Conservation (phyloP, 345 rosid species). For the Salix koriyanagi region DNA sequence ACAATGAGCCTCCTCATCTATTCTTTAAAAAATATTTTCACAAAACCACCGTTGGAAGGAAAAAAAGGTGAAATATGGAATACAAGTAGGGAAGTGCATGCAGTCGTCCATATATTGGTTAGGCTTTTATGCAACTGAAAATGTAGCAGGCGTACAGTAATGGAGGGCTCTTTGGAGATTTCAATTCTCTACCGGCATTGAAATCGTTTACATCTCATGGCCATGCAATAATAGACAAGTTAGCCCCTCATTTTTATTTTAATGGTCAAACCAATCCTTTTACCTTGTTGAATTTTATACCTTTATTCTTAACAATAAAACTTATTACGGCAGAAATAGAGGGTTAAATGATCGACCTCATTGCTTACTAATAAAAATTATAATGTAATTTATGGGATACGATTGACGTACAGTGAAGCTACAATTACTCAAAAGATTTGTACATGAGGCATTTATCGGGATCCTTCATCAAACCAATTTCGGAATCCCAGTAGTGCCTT, state of each 20-base stretch:
- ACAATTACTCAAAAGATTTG: neutral
- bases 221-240: too few species aligned
- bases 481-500: slow-evolving; percentile 43
- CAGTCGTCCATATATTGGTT: neutral
- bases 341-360: neutral
- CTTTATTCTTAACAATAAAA: too few species aligned
- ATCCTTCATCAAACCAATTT: slow-evolving; percentile 60
- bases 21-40: neutral
- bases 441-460: slow-evolving; percentile 36
- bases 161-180: neutral
- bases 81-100: neutral
- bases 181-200: too few species aligned
- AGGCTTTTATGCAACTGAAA: neutral
- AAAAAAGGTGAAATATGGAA: neutral
- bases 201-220: too few species aligned
- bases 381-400: neutral
- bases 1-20: neutral
- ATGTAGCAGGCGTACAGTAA: neutral
- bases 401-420: neutral
- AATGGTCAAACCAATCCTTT: too few species aligned
- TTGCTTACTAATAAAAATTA: neutral
- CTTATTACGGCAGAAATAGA: too few species aligned
- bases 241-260: too few species aligned
- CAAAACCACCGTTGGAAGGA: neutral
- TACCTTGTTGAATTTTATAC: too few species aligned